Percentiles rank a stretch among this genome's conserved stretches.
phyloP scores from a whole-genome alignment of 495 filamentous ascomycete genomes.

The Penicillium robsamsonii region DNA sequence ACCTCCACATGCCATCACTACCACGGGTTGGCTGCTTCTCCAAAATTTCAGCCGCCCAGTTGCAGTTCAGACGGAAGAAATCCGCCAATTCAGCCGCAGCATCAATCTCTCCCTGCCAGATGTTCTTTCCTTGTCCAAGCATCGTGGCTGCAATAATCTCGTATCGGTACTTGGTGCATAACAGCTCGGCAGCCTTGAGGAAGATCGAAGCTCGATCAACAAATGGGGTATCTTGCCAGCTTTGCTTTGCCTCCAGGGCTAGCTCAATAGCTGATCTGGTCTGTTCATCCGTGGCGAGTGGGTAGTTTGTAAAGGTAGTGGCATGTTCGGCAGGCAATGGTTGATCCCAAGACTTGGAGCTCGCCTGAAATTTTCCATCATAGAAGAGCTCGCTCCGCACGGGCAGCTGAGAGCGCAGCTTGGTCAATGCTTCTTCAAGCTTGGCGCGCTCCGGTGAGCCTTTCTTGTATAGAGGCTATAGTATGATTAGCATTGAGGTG shows the following conservation, averaged over 20 bases:
- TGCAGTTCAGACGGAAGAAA: constrained; percentile 81
- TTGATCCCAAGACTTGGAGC: constrained; percentile 46
- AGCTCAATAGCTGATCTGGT: constrained; percentile 71
- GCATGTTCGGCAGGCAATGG: constrained; percentile 72
- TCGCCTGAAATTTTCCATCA: constrained; percentile 51
- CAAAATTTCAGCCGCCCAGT: constrained; percentile 73
- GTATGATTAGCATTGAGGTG: not conserved
- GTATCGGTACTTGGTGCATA: constrained; percentile 86
- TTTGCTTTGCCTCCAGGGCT: constrained; percentile 75
- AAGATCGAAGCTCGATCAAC: constrained; percentile 88
- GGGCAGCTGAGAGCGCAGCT: constrained; percentile 46
- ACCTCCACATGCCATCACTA: constrained; percentile 67
- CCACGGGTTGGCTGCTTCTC: constrained; percentile 66
- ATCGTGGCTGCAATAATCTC: constrained; percentile 93
- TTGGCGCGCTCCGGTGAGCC: constrained; percentile 67
- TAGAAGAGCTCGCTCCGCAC: constrained; percentile 53
- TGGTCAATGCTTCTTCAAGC: constrained; percentile 61
- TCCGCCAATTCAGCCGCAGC: constrained; percentile 87
- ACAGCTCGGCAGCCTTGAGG: constrained; percentile 88
- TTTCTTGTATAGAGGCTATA: constrained; percentile 70
- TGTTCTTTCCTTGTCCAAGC: constrained; percentile 94
- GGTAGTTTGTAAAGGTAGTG: constrained; percentile 68
- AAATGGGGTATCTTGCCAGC: constrained; percentile 83
- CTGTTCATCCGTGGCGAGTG: constrained; percentile 65
- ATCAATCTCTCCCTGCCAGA: constrained; percentile 97